Base-by-base conservation (phyloP, 2,329 filamentous ascomycete species). In the Magnaporthales sp. region DNA sequence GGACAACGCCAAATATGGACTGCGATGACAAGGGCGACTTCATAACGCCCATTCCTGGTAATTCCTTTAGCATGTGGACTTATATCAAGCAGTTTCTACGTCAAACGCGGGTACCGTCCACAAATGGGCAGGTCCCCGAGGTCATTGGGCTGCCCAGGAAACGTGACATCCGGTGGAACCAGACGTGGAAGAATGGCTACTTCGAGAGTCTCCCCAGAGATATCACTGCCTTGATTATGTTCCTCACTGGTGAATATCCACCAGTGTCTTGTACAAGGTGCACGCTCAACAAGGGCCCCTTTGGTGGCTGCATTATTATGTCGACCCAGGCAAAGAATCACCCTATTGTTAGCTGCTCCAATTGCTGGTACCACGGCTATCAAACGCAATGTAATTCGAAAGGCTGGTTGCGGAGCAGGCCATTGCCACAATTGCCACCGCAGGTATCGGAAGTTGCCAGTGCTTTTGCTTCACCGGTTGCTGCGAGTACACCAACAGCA, bases 91-190 rank as follows among this genome's bases (percentile, higher is more conserved):
- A 71, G 0, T 68, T 72, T 61, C 63, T 77, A 27, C 15, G 26
- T 11, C 26, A 10, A 8, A 68, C 62, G 27, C 66, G 60, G 0
- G 38, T 61, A 1, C 64, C 69, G 2, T 72, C 70, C 1, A 6
- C 26, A 0, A 63, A 29, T 1, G 73, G 72, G 13, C 72, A 71
- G 66, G 70, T 74, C 2, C 64, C 15, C 7, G 61, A 71, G 1
- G 70, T 75, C 13, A 51, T 75, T 27, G 62, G 58, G 13, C 70
- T 74, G 5, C 72, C 71, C 6, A 70, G 70, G 0, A 63, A 73
- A 9, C 75, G 75, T 5, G 70, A 75, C 2, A 64, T 77, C 3
- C 67, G 70, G 46, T 76, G 73, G 73, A 77, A 77, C 32, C 24
- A 60, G 24, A 3, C 58, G 3, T 70, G 74, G 70, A 66, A 66